Evolutionary conservation across 345 rosid genomes (phyloP), one percentile per base, ranked within the genome.

Genomic region (Limnanthes douglasii): DNA sequence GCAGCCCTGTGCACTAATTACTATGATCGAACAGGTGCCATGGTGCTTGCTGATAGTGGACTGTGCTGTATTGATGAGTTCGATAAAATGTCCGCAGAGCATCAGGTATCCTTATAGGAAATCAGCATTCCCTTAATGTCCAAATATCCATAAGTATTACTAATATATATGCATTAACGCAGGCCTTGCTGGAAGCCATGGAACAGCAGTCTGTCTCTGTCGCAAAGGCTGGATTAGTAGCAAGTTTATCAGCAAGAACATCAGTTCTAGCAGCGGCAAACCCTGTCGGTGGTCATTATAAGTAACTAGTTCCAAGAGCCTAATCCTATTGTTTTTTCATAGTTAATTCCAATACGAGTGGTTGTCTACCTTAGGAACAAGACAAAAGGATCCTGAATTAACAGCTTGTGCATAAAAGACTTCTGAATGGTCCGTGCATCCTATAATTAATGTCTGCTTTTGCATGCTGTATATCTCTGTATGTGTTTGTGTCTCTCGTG

Each of bases 161-260:
- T 59, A 43, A 38, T 32, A 39, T n/a, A n/a, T n/a, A n/a, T 46
- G 28, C 18, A 50, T 33, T 49, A 11, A 38, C 28, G 23, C 72
- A 90, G 98, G 84, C 95, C 37, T 70, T 90, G 51, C 66, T 90
- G 61, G 98, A 90, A 75, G 98, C 98, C 53, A 84, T 90, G 98
- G 98, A 90, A 53, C 98, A 90, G 61, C 98, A 77, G 57, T 74
- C 92, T 54, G 98, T 90, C 48, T 90, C 98, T 47, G 85, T 90
- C 35, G 95, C 98, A 35, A 90, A 90, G 63, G 98, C 98, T 51
- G 98, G 98, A 51, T 75, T 90, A 36, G 81, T 90, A 22, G 95
- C 98, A 33, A 90, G 92, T 68, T 68, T 84, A 51, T 84, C 95
- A 36, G 98, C 98, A 39, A 66, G 95, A 49, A 90, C 95, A 59